Evolutionary conservation across 2,329 filamentous ascomycete species (phyloP), one percentile per base, ranked within the genome.

Genomic region (Volutella citrinella): DNA sequence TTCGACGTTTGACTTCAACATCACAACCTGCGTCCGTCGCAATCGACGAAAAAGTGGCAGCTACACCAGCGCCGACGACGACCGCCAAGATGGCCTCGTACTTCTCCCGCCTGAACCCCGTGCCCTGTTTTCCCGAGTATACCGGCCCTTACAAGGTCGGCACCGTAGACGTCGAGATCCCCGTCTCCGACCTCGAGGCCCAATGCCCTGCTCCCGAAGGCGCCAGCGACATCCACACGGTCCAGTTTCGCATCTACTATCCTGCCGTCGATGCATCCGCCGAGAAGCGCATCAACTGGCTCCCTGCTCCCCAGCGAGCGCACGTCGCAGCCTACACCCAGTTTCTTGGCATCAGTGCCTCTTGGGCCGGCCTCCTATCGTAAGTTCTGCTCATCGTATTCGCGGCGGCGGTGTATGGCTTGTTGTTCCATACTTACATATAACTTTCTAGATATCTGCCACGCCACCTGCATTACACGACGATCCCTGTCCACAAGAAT

Each of bases 161-260:
- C 17, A 83, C 78, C 10, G 69, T 84, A 54, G 87, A 94, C 52
- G 72, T 91, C 45, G 88, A 95, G 64, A 77, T 94, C 12, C 84
- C 87, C 26, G 70, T 84, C 9, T 68, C 72, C 18, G 72, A 78
- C 29, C 64, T 82, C 6, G 57, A 70, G 3, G 67, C 74, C 2
- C 76, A 80, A 0, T 68, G 73, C 15, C 65, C 71, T 5, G 60
- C 68, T 7, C 76, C 78, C 6, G 65, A 70, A 7, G 69, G 73
- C 30, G 72, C 78, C 6, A 61, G 63, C 35, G 68, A 70, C 27
- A 79, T 90, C 27, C 68, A 79, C 14, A 95, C 88, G 1, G 70
- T 94, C 17, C 82, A 85, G 36, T 93, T 87, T 59, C 78, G 88
- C 43, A 71, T 94, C 38, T 95, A 87, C 64, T 94, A 94, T 56